Conservation (phyloP, 106 monocot species). For the Iris macrosiphon region DNA sequence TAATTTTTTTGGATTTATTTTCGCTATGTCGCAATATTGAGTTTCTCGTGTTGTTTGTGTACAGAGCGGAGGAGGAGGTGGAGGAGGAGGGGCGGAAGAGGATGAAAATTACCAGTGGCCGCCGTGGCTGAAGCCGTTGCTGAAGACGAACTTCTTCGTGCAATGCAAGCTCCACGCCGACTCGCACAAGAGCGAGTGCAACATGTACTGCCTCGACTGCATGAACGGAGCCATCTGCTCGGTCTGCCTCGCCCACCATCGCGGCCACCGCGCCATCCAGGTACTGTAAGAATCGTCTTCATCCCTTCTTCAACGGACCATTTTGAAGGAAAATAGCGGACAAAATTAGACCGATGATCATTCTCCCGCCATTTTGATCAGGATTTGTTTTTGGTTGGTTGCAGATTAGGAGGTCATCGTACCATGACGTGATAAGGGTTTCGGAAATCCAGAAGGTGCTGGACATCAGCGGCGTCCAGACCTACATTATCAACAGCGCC, state of each 20-base stretch:
- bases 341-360: no score
- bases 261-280: constrained; percentile 80
- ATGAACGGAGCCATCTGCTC: constrained; percentile 75
- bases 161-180: constrained; percentile 82
- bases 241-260: constrained; percentile 59
- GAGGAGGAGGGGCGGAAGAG: constrained; percentile 6
- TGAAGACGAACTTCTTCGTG: constrained; percentile 65
- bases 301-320: neutral
- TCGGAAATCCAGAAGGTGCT: constrained; percentile 58
- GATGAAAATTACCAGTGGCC: constrained; percentile 53
- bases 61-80: constrained; percentile 12
- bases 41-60: neutral
- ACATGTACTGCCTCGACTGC: constrained; percentile 95
- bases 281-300: constrained; percentile 6
- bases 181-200: constrained; percentile 92
- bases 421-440: constrained; percentile 58
- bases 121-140: constrained; percentile 70
- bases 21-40: no score
- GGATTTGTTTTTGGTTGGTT: neutral
- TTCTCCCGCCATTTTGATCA: no score
- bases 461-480: constrained; percentile 48
- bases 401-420: constrained; percentile 72
- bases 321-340: neutral
- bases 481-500: constrained; percentile 62
- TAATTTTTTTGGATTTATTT: no score